Evolutionary conservation across 2,329 filamentous ascomycete species (phyloP).

Genomic region (Cercospora sp.): DNA sequence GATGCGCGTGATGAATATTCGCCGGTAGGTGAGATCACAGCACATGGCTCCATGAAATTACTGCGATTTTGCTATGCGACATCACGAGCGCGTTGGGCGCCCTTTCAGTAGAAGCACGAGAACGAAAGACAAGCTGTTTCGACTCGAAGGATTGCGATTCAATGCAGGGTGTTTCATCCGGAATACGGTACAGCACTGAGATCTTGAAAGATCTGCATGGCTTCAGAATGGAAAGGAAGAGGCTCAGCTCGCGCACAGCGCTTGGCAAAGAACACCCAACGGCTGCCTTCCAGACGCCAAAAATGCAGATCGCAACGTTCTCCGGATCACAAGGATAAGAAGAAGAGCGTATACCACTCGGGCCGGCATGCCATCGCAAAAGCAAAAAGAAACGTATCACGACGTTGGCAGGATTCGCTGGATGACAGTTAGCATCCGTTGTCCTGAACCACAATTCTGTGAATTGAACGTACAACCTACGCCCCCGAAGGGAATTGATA

Average conservation of each 20-base stretch:
- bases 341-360: too few relatives aligned
- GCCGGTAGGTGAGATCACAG: neutral
- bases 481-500: constrained; percentile 3
- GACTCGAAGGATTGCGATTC: neutral
- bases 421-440: neutral
- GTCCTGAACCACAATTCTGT: neutral
- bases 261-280: neutral
- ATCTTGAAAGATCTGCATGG: neutral
- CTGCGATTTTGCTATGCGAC: neutral
- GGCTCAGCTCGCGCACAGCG: neutral
- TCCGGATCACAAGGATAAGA: too few relatives aligned
- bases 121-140: too few relatives aligned
- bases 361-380: too few relatives aligned
- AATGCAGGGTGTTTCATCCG: neutral
- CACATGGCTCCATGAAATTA: neutral
- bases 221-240: neutral
- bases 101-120: too few relatives aligned
- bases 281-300: too few relatives aligned
- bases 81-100: neutral
- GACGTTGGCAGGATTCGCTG: constrained; percentile 3
- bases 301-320: too few relatives aligned
- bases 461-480: neutral
- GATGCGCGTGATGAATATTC: neutral
- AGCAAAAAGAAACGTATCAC: neutral
- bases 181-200: neutral